These are phyloP conservation scores for Lentinula guzmanii DNA, from an alignment of 768 basidiomycete genomes.

Conservation along the genomic window DNA sequence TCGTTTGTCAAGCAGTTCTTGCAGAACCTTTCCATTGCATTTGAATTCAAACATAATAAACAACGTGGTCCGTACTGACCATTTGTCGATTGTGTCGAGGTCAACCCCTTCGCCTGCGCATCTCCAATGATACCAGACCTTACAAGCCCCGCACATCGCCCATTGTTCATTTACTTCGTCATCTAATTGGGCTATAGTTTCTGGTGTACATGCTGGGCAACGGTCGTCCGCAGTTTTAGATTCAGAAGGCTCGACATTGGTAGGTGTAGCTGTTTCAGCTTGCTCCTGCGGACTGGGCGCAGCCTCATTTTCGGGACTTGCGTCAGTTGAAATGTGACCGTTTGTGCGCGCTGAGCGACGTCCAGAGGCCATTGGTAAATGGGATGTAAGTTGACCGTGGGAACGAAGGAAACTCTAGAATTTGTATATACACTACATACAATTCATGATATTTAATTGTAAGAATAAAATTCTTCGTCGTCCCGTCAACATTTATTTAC, in stretches of 20 bases:
- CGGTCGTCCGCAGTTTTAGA: conserved; percentile 14
- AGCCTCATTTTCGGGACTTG: neutral
- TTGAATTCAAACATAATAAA: conserved; percentile 2
- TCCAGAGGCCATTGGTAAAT: conserved; percentile 33
- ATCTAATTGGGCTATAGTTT: conserved; percentile 24
- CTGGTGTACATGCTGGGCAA: conserved; percentile 21
- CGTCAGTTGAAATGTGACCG: conserved; percentile 22
- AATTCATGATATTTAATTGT: neutral
- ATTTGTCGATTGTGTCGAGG: conserved; percentile 69
- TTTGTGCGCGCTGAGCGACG: conserved; percentile 36
- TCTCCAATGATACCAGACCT: conserved; percentile 80
- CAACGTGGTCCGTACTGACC: conserved; percentile 37
- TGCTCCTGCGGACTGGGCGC: neutral
- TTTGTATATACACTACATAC: neutral
- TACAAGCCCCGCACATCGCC: conserved; percentile 80
- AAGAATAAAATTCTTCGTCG: neutral
- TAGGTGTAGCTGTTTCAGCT: neutral
- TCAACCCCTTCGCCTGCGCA: conserved; percentile 67
- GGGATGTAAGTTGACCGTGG: neutral
- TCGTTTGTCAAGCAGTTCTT: conserved; percentile 54
- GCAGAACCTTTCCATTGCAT: conserved; percentile 54
- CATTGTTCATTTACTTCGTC: conserved; percentile 57
- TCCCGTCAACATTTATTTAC: neutral
- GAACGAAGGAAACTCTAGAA: neutral
- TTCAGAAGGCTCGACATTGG: neutral